Conservation (phyloP, 805 yeast genomes). For the Suhomyces sp. region DNA sequence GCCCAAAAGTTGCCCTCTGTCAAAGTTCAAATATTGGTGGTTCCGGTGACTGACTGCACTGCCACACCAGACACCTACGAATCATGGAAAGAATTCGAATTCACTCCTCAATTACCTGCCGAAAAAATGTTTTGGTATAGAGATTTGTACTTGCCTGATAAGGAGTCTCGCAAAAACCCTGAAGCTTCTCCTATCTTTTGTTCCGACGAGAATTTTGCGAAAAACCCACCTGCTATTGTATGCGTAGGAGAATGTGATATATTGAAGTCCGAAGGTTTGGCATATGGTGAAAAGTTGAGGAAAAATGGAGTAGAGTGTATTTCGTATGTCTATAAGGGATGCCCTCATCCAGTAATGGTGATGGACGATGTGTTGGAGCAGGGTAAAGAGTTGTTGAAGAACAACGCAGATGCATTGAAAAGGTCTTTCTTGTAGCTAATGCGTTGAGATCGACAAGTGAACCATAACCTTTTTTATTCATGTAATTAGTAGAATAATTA, state of each 20-base stretch:
- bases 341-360: slow-evolving; percentile 50
- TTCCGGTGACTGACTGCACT: slow-evolving; percentile 44
- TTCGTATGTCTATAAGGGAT: slow-evolving; percentile 37
- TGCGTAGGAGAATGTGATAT: slow-evolving; percentile 46
- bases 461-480: too few species aligned
- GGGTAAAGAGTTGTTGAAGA: slow-evolving; percentile 31
- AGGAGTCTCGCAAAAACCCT: slow-evolving; percentile 22
- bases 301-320: slow-evolving; percentile 34
- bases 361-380: slow-evolving; percentile 40
- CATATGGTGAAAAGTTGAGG: slow-evolving; percentile 37
- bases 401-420: slow-evolving; percentile 28
- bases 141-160: slow-evolving; percentile 37
- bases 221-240: slow-evolving; percentile 40
- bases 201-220: slow-evolving; percentile 36
- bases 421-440: slow-evolving; percentile 19
- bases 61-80: slow-evolving; percentile 32
- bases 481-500: too few species aligned
- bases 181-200: slow-evolving; percentile 43
- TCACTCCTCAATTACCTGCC: slow-evolving; percentile 44
- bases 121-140: slow-evolving; percentile 47
- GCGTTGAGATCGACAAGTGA: too few species aligned
- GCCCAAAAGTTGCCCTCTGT: slow-evolving; percentile 28
- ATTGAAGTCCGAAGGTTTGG: slow-evolving; percentile 43
- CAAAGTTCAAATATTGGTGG: slow-evolving; percentile 40
- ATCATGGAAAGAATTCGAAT: slow-evolving; percentile 39